Evolutionary conservation across 2,329 filamentous ascomycete genomes (phyloP), one percentile per base, ranked within the genome.

Genomic region (Xylariaceae sp.): DNA sequence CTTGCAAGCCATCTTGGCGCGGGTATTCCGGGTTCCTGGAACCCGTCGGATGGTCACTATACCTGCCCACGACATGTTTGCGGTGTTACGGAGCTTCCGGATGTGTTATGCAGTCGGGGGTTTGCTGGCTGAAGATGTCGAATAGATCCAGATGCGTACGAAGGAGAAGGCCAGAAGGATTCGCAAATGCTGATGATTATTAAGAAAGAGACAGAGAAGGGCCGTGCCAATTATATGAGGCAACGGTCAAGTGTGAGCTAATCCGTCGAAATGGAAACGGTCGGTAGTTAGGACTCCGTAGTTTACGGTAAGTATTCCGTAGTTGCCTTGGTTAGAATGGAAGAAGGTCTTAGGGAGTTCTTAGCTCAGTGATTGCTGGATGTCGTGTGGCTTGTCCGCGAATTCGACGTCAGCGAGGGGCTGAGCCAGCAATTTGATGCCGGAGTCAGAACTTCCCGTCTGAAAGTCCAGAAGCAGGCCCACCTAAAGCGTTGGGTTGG

Each of bases 1-100:
- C 23, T 30, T 4, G 45, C 39, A 37, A 17, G 44, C 39, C 11
- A 45, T 18, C 37, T 41, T 13, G 37, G 9, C 37, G 37, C 37
- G 30, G 13, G 11, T 11, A n/a, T 49, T 34, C 4, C 3, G 13
- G 47, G 44, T 13, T 51, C 13, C n/a, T 2, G 15, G 35, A 49
- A 18, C 57, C 9, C 15, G 23, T 30, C 23, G 49, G 10, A 30
- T 51, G 30, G 54, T 51, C 53, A 49, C 37, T 61, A 54, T 68
- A 88, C 86, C 86, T 77, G 87, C 86, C 87, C 86, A 88, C 76
- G 86, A 88, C 86, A 88, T 88, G 64, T 73, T 77, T 72, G 71
- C 71, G 71, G 69, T 56, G 30, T 60, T 62, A 51, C 41, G 11
- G 13, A 53, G 54, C 15, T 51, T 51, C 58, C 41, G 35, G 13